Conservation (phyloP, 768 basidiomycete genomes). For the Kwoniella pini region DNA sequence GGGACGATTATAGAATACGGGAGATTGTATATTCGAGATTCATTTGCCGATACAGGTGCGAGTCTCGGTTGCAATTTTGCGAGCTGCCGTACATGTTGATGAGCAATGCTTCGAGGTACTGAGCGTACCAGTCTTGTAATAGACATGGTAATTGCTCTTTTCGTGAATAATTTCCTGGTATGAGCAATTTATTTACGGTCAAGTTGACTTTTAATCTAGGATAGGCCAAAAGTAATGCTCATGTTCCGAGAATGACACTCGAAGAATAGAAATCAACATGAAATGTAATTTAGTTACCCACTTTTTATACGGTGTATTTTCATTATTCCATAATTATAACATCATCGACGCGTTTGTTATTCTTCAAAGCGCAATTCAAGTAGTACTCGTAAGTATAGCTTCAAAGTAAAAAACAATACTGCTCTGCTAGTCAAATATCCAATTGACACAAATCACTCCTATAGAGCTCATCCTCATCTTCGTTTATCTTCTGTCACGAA, state of each 20-base stretch:
- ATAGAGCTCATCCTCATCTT: not conserved
- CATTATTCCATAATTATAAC: too few relatives aligned
- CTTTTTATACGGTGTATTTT: not conserved
- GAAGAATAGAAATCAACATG: conserved; percentile 16
- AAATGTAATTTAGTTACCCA: conserved; percentile 9
- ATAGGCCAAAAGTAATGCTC: not conserved
- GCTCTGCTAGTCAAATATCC: not conserved
- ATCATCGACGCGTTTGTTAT: too few relatives aligned
- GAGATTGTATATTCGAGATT: too few relatives aligned
- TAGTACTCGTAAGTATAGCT: too few relatives aligned
- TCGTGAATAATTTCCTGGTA: not conserved
- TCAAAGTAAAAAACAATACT: not conserved
- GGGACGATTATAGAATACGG: too few relatives aligned
- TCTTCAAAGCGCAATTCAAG: too few relatives aligned
- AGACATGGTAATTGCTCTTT: conserved; percentile 10
- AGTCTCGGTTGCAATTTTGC: too few relatives aligned
- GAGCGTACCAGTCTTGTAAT: conserved; percentile 12
- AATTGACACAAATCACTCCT: too few relatives aligned
- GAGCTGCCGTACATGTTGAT: not conserved
- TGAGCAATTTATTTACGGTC: not conserved
- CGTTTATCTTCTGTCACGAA: not conserved
- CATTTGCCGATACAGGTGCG: too few relatives aligned
- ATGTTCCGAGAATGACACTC: not conserved
- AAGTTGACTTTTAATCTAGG: too few relatives aligned
- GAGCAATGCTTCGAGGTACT: not conserved